Conservation (phyloP, 2,329 filamentous ascomycete genomes). For the Sporothrix brasiliensis region DNA sequence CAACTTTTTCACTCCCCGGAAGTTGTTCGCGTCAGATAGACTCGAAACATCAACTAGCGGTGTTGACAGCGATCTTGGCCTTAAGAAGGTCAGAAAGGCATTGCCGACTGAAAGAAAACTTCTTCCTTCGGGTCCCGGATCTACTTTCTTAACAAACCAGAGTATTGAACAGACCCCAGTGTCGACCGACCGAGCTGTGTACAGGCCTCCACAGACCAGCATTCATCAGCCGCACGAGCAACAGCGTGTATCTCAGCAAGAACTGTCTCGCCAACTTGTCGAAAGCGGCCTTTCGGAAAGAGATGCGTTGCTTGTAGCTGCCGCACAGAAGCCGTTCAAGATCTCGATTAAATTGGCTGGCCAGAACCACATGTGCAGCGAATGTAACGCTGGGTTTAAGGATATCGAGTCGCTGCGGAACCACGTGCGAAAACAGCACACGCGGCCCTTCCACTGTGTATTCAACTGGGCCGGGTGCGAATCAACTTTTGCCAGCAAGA, state of each 20-base stretch:
- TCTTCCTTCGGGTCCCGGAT: constrained; percentile 28
- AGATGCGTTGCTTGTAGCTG: constrained; percentile 29
- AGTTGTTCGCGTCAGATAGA: background rate
- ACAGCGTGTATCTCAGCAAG: constrained; percentile 20
- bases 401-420: constrained; percentile 51
- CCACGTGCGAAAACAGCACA: constrained; percentile 58
- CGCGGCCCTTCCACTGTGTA: constrained; percentile 71
- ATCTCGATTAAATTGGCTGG: constrained; percentile 36
- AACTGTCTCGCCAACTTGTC: background rate
- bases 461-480: constrained; percentile 77
- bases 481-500: constrained; percentile 77
- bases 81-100: constrained; percentile 34
- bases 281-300: constrained; percentile 28
- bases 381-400: constrained; percentile 50
- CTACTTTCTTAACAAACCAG: background rate
- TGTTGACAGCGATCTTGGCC: background rate
- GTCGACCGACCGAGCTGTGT: background rate
- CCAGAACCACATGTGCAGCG: constrained; percentile 41
- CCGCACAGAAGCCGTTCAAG: constrained; percentile 36
- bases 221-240: background rate
- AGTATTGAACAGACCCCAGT: background rate
- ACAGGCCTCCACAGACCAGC: background rate
- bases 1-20: background rate
- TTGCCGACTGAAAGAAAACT: constrained; percentile 36
- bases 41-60: background rate